A percentile compares a stretch with the other conserved stretches of the same genome.
Conservation (phyloP, 768 basidiomycete genomes). For the Tephrocybe sp. region DNA sequence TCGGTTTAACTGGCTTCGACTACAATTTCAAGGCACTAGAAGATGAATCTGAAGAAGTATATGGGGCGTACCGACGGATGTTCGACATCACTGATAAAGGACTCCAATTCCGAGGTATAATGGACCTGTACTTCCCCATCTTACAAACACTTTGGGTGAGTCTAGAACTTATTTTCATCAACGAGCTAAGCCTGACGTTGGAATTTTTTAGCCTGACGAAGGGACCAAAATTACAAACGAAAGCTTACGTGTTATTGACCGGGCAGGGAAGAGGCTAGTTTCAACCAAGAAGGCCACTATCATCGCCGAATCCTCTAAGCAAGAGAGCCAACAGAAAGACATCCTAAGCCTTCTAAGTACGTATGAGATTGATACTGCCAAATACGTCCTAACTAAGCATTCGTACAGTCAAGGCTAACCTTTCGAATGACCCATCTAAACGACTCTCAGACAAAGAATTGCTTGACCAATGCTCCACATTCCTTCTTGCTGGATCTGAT, state of each 20-base stretch:
- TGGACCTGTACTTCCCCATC: slow-evolving; percentile 48
- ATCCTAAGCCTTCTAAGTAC: slow-evolving; percentile 49
- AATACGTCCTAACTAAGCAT: not conserved
- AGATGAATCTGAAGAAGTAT: slow-evolving; percentile 48
- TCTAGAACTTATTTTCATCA: not conserved
- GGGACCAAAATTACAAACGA: slow-evolving; percentile 36
- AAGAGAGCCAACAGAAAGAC: slow-evolving; percentile 39
- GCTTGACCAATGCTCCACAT: slow-evolving; percentile 64
- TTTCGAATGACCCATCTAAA: slow-evolving; percentile 41
- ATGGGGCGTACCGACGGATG: slow-evolving; percentile 49
- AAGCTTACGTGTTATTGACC: slow-evolving; percentile 38
- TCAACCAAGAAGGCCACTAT: slow-evolving; percentile 39
- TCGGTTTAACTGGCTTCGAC: slow-evolving; percentile 58
- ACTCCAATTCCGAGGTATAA: slow-evolving; percentile 34
- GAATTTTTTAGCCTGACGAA: slow-evolving; percentile 38
- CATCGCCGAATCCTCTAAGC: slow-evolving; percentile 32
- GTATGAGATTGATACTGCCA: slow-evolving; percentile 17
- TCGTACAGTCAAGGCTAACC: slow-evolving; percentile 58
- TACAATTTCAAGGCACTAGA: slow-evolving; percentile 51
- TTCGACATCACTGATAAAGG: slow-evolving; percentile 50
- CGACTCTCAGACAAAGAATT: slow-evolving; percentile 60
- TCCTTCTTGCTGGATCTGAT: slow-evolving; percentile 66
- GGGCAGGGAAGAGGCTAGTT: slow-evolving; percentile 43
- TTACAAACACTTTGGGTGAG: slow-evolving; percentile 46
- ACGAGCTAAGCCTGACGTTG: not conserved